These are phyloP conservation scores for Fusarium secorum DNA, from an alignment of 2,329 filamentous ascomycete genomes.

Conservation along the genomic window DNA sequence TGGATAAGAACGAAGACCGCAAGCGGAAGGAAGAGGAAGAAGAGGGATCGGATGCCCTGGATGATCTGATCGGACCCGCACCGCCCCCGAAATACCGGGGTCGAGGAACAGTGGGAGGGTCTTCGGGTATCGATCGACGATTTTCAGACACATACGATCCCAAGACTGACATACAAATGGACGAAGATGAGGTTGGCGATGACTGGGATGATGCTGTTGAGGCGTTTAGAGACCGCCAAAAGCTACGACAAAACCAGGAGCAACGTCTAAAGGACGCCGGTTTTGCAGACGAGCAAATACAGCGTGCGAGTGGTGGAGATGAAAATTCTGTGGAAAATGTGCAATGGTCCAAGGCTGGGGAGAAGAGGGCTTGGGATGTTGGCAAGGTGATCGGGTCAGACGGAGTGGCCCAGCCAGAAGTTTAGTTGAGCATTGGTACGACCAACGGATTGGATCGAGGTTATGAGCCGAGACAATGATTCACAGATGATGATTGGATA, in stretches of 20 bases:
- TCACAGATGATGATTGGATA: conserved; percentile 22
- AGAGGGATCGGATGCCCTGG: conserved; percentile 71
- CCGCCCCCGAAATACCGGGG: conserved; percentile 67
- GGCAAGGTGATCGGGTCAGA: conserved; percentile 53
- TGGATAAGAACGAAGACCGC: conserved; percentile 19
- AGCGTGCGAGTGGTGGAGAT: conserved; percentile 63
- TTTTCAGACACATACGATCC: conserved; percentile 75
- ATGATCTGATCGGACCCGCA: conserved; percentile 79
- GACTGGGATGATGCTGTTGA: conserved; percentile 86
- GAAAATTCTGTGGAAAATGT: conserved; percentile 71
- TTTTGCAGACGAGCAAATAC: conserved; percentile 78
- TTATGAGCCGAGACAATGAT: conserved; percentile 8
- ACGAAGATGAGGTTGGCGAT: conserved; percentile 58
- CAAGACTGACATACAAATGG: conserved; percentile 62
- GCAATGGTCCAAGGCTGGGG: conserved; percentile 74
- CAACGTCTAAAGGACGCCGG: conserved; percentile 79
- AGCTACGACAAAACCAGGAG: conserved; percentile 78
- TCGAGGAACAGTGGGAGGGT: conserved; percentile 69
- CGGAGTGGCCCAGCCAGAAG: conserved; percentile 15
- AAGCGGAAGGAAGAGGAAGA: conserved; percentile 25
- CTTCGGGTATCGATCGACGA: conserved; percentile 77
- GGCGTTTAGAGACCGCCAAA: conserved; percentile 78
- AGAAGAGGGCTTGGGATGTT: conserved; percentile 68
- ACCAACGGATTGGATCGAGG: conserved; percentile 4
- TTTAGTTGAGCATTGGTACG: conserved; percentile 6